Percentiles rank a stretch among this genome's conserved stretches.
Conservation (phyloP, 2,329 filamentous ascomycete species). For the Fusarium aywerte region DNA sequence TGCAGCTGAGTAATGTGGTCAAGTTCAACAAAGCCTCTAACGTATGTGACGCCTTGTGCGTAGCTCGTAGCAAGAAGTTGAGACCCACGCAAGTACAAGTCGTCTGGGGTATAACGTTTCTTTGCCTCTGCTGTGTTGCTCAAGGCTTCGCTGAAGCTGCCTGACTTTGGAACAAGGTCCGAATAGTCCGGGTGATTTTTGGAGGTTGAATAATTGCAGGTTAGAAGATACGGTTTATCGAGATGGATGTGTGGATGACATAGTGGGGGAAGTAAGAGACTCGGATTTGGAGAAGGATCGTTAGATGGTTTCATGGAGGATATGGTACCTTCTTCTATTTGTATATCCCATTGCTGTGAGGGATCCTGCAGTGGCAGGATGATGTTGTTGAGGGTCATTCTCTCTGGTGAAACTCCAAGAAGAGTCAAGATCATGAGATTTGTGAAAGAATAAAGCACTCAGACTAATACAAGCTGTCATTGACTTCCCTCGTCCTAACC, state of each 20-base stretch:
- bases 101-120: slow-evolving; percentile 16
- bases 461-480: background rate
- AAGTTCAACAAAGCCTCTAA: slow-evolving; percentile 16
- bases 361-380: background rate
- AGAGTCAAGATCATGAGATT: too few relatives aligned
- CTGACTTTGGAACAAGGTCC: background rate
- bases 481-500: background rate
- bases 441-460: background rate
- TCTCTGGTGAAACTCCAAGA: background rate
- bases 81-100: slow-evolving; percentile 18
- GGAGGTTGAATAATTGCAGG: background rate
- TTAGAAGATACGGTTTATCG: slow-evolving; percentile 21
- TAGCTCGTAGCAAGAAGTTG: slow-evolving; percentile 18
- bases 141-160: slow-evolving; percentile 11
- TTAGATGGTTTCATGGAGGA: background rate
- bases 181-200: background rate
- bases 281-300: background rate
- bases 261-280: slow-evolving; percentile 12
- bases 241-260: slow-evolving; percentile 25
- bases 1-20: slow-evolving; percentile 2
- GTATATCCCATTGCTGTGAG: slow-evolving; percentile 3
- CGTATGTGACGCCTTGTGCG: background rate
- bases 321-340: background rate
- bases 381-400: background rate
- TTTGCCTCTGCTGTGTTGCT: slow-evolving; percentile 20